Evolutionary conservation across 495 filamentous ascomycete genomes (phyloP).

Genomic region (Oleoguttula mirabilis): DNA sequence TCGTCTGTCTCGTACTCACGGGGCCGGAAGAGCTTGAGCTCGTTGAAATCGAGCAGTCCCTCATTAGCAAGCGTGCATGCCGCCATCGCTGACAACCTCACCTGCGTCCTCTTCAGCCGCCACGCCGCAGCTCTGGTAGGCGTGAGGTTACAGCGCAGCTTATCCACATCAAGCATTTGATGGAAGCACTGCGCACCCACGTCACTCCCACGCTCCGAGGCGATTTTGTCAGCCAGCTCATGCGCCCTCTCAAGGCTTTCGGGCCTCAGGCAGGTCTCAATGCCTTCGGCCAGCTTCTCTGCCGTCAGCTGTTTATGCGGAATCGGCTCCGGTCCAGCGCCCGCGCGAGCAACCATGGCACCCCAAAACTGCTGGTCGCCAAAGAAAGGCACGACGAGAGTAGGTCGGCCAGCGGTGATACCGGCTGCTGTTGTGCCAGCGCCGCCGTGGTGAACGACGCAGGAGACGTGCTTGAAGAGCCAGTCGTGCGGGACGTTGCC

Average conservation of each 20-base stretch:
- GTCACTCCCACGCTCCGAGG: constrained; percentile 29
- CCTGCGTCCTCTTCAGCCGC: constrained; percentile 29
- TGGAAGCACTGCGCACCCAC: constrained; percentile 32
- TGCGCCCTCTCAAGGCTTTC: constrained; percentile 29
- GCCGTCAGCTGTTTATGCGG: constrained; percentile 35
- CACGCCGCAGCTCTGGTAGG: constrained; percentile 29
- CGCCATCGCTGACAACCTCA: constrained; percentile 30
- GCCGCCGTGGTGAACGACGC: constrained; percentile 55
- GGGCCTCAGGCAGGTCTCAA: constrained; percentile 29
- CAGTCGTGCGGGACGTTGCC: constrained; percentile 54
- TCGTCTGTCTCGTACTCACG: constrained; percentile 34
- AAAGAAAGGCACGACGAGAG: constrained; percentile 53
- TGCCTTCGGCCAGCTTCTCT: constrained; percentile 33
- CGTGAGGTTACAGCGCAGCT: constrained; percentile 28
- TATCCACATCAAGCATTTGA: constrained; percentile 30
- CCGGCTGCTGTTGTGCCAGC: constrained; percentile 56
- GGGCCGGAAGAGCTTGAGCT: constrained; percentile 31
- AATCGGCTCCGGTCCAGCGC: constrained; percentile 38
- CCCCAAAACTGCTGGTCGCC: constrained; percentile 53
- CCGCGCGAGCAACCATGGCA: constrained; percentile 41
- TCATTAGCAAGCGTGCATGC: constrained; percentile 30
- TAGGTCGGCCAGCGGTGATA: constrained; percentile 45
- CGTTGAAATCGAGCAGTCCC: constrained; percentile 28
- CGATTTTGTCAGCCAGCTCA: constrained; percentile 29
- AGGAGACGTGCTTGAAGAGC: constrained; percentile 51